Conservation (phyloP, 2,329 filamentous ascomycete genomes). For the Gyromitra esculenta region DNA sequence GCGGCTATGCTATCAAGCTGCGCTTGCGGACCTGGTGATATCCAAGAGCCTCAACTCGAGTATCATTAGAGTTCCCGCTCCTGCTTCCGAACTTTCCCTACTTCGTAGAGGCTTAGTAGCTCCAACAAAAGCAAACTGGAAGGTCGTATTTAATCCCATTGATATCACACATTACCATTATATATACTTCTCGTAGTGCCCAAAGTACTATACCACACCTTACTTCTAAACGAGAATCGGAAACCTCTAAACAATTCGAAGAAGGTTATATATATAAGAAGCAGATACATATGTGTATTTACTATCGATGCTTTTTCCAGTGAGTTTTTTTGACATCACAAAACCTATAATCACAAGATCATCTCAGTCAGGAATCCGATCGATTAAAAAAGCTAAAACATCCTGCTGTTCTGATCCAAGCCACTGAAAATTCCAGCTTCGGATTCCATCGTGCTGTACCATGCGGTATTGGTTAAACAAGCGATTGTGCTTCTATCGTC, state of each 20-base stretch:
- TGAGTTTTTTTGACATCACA: slow-evolving; percentile 15
- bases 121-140: neutral
- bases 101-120: slow-evolving; percentile 1
- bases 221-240: slow-evolving; percentile 2
- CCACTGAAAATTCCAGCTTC: slow-evolving; percentile 13
- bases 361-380: slow-evolving; percentile 12
- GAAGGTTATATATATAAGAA: neutral
- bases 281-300: neutral
- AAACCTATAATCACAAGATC: slow-evolving; percentile 30
- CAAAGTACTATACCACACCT: neutral
- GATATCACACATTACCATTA: slow-evolving; percentile 11
- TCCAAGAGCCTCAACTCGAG: slow-evolving; percentile 39
- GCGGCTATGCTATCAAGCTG: slow-evolving; percentile 30
- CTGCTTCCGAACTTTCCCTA: slow-evolving; percentile 15
- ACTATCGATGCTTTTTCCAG: slow-evolving; percentile 5
- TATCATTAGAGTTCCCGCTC: neutral
- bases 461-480: slow-evolving; percentile 28
- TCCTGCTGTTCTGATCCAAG: neutral
- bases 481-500: slow-evolving; percentile 16
- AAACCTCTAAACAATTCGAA: neutral
- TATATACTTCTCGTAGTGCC: slow-evolving; percentile 9
- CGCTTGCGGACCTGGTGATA: slow-evolving; percentile 12
- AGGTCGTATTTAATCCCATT: neutral
- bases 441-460: neutral
- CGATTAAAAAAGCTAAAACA: slow-evolving; percentile 26